Conservation (phyloP, 129 eudicot genomes). For the Silybum marianum region DNA sequence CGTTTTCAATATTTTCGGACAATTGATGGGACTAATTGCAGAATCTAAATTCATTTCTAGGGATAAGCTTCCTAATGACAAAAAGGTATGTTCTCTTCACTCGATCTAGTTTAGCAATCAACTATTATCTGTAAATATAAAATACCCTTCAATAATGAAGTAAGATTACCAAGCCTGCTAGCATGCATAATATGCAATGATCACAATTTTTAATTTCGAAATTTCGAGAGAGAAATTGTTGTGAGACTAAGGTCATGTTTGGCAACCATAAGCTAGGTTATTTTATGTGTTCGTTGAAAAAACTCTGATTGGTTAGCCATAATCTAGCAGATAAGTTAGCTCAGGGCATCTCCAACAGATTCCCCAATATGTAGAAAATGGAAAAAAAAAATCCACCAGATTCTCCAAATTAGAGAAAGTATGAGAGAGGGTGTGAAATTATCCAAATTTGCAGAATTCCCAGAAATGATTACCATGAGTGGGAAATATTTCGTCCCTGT, state of each 20-base stretch:
- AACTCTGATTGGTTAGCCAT: background rate
- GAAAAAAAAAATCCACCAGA: no score
- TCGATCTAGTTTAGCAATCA: background rate
- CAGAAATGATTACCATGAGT: no score
- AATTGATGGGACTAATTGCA: slow-evolving; percentile 26
- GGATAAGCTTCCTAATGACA: slow-evolving; percentile 25
- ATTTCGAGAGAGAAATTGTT: background rate
- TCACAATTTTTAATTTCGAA: background rate
- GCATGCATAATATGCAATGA: background rate
- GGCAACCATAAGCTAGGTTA: background rate
- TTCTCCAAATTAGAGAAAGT: no score
- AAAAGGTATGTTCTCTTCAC: slow-evolving; percentile 23
- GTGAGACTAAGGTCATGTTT: background rate
- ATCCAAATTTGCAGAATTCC: no score
- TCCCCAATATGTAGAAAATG: no score
- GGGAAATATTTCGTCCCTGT: no score
- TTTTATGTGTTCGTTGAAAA: background rate
- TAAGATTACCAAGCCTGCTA: background rate
- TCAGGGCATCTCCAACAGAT: no score
- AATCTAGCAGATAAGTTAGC: background rate
- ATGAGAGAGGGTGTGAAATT: no score
- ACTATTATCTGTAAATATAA: background rate
- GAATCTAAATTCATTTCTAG: slow-evolving; percentile 19
- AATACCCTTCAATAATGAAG: background rate
- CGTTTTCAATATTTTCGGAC: slow-evolving; percentile 25